Evolutionary conservation across 2,329 filamentous ascomycete genomes (phyloP).

Genomic region (Ilyonectria destructans): DNA sequence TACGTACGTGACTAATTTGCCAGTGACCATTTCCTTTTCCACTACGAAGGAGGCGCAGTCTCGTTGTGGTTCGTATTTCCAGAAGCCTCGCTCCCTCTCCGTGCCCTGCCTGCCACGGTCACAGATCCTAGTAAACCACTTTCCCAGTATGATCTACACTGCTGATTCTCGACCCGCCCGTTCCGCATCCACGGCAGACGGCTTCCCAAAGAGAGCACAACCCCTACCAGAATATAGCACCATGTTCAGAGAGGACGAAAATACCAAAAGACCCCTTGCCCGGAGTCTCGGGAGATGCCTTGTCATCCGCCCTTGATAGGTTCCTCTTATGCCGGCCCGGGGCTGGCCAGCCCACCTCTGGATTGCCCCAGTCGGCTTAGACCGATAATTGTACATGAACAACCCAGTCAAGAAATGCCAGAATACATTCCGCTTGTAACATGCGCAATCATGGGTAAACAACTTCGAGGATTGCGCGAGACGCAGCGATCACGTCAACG

Average conservation of each 20-base stretch:
- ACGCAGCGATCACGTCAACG: neutral
- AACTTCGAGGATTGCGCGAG: neutral
- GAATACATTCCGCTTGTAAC: neutral
- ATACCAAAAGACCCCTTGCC: neutral
- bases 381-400: constrained; percentile 1
- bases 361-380: neutral
- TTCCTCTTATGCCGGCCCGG: neutral
- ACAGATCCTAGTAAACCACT: constrained; percentile 13
- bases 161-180: constrained; percentile 14
- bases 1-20: constrained; percentile 3
- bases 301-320: neutral
- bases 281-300: constrained; percentile 2
- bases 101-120: constrained; percentile 6
- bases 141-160: neutral
- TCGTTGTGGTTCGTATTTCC: constrained; percentile 9
- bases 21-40: constrained; percentile 17
- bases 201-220: constrained; percentile 2
- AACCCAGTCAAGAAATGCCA: neutral
- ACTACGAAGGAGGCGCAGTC: constrained; percentile 26
- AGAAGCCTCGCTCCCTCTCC: constrained; percentile 16
- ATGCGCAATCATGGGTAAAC: neutral
- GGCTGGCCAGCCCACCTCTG: constrained; percentile 20
- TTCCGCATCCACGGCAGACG: constrained; percentile 12
- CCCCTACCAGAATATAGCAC: neutral
- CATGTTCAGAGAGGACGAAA: neutral